Evolutionary conservation across 441 rosid genomes (phyloP).

Genomic region (Erodium chrysanthum): DNA sequence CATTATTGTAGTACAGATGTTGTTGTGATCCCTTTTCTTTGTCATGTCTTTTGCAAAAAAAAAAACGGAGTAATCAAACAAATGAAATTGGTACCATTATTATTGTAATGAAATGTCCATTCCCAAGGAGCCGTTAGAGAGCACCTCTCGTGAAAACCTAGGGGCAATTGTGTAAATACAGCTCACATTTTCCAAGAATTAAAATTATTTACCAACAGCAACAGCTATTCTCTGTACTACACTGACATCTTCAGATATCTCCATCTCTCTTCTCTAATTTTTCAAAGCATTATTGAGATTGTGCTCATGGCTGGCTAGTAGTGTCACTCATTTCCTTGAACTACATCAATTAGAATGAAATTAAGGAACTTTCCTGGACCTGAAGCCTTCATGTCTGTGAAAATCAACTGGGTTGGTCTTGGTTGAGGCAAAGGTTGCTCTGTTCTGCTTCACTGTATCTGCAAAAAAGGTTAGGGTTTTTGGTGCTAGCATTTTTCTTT

Average conservation of each 20-base stretch:
- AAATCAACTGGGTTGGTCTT: neutral
- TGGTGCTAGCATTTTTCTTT: constrained; percentile 2
- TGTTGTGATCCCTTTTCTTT: neutral
- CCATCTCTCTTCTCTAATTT: neutral
- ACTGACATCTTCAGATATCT: constrained; percentile 2
- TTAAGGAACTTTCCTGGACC: neutral
- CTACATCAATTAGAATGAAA: neutral
- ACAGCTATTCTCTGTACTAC: constrained; percentile 15
- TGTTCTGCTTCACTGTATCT: constrained; percentile 12
- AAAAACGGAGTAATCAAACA: neutral
- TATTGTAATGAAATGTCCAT: neutral
- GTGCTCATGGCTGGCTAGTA: neutral
- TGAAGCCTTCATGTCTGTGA: constrained; percentile 10
- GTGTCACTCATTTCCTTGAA: neutral
- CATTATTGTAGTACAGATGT: neutral
- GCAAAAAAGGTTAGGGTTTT: constrained; percentile 9
- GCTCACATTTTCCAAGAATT: neutral
- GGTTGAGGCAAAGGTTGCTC: constrained; percentile 10
- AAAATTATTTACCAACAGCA: constrained; percentile 19
- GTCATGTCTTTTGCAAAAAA: neutral
- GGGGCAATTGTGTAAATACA: constrained; percentile 23
- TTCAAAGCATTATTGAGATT: neutral
- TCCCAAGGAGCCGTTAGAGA: constrained; percentile 25
- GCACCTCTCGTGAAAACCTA: constrained; percentile 3
- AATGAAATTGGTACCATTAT: neutral